Evolutionary conservation across 169 alveolate genomes (phyloP).

Genomic region (Eimeria nieschulzi): DNA sequence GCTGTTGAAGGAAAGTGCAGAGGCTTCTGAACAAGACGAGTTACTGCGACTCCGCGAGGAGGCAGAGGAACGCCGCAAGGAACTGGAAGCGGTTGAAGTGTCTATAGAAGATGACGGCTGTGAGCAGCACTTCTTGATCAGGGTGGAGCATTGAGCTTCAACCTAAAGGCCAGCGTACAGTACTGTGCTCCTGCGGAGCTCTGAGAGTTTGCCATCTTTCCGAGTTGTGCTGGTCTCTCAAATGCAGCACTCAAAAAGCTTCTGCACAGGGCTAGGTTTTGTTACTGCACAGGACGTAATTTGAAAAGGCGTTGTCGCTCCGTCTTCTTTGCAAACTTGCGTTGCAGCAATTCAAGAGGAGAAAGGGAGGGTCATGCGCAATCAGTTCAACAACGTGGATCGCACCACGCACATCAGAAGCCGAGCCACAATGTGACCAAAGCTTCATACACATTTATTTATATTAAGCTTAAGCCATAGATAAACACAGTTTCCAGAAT

Average conservation of each 20-base stretch:
- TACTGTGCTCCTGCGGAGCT: no score
- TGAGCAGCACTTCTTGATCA: neutral
- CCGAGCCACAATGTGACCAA: conserved; percentile 35
- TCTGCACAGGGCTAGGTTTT: no score
- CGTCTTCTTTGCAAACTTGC: no score
- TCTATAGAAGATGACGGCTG: conserved; percentile 83
- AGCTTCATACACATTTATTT: neutral
- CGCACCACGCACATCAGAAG: conserved; percentile 80
- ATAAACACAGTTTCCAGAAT: neutral
- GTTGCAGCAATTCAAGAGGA: conserved; percentile 64
- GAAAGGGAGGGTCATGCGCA: conserved; percentile 83
- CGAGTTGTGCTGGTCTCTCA: no score
- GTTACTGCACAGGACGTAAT: no score
- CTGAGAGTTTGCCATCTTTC: no score
- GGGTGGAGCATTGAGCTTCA: no score
- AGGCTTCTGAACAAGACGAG: conserved; percentile 86
- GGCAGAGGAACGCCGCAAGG: conserved; percentile 74
- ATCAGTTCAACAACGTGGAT: conserved; percentile 92
- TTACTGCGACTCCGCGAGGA: conserved; percentile 82
- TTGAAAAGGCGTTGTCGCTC: no score
- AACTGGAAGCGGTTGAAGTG: conserved; percentile 79
- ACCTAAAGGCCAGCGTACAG: no score
- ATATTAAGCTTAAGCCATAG: neutral
- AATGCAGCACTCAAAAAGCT: no score
- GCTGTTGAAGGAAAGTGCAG: conserved; percentile 82